phyloP scores from a whole-genome alignment of 768 basidiomycete genomes.

The Pulveroboletus ravenelii region DNA sequence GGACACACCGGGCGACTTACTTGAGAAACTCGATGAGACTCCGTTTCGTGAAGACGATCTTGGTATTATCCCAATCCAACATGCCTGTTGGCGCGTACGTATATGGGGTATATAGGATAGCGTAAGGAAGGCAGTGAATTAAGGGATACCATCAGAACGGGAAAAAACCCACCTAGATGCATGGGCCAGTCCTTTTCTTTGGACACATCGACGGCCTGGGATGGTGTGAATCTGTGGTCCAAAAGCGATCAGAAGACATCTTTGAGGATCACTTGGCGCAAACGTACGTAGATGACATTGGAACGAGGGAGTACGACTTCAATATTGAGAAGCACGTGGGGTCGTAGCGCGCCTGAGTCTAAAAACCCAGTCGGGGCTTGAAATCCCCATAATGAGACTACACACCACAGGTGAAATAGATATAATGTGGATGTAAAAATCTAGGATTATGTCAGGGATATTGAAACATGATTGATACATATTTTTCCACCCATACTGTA shows the following conservation, averaged over 20 bases:
- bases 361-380: background rate
- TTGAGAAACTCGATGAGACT: constrained; percentile 73
- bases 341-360: background rate
- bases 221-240: constrained; percentile 51
- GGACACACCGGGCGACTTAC: constrained; percentile 34
- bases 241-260: background rate
- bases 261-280: background rate
- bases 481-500: too few relatives aligned
- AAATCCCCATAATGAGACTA: background rate
- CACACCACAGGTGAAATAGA: too few relatives aligned
- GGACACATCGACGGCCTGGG: constrained; percentile 50
- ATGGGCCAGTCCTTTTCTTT: constrained; percentile 73
- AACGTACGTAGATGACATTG: constrained; percentile 27
- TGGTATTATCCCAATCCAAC: constrained; percentile 77
- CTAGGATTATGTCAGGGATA: too few relatives aligned
- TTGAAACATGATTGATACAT: too few relatives aligned
- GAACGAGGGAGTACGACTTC: background rate
- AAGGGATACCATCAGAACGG: background rate
- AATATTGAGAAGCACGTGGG: background rate
- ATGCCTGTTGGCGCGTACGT: constrained; percentile 42
- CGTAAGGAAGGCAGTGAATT: background rate
- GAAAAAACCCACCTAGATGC: constrained; percentile 47
- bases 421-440: too few relatives aligned
- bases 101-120: background rate
- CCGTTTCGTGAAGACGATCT: constrained; percentile 77